phyloP scores from a whole-genome alignment of 2,329 filamentous ascomycete genomes.

The Paracoccidioides lutzii region DNA sequence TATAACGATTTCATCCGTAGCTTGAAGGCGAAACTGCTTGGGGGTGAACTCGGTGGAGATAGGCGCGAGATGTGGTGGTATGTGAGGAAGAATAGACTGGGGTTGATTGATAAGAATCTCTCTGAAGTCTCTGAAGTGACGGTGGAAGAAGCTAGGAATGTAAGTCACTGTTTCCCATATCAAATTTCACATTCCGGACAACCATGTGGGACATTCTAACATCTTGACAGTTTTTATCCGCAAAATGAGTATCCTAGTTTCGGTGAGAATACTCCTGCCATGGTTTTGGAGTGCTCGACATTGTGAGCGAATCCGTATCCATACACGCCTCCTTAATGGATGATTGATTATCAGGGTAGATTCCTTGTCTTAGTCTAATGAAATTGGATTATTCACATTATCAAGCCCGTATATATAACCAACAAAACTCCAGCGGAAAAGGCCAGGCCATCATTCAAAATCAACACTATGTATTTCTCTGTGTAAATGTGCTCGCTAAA shows the following conservation, averaged over 20 bases:
- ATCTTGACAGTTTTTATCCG: conserved; percentile 13
- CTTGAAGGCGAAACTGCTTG: conserved; percentile 60
- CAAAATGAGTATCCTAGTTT: conserved; percentile 8
- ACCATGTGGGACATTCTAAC: conserved; percentile 2
- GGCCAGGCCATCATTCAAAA: not conserved
- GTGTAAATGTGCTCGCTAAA: not conserved
- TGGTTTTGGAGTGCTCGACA: not conserved
- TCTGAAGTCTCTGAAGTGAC: conserved; percentile 53
- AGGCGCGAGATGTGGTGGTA: conserved; percentile 72
- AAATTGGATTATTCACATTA: not conserved
- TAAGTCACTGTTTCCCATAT: conserved; percentile 11
- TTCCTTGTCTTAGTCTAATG: not conserved
- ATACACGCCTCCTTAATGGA: not conserved
- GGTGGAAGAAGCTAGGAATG: conserved; percentile 56
- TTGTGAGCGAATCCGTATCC: not conserved
- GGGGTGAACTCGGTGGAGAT: conserved; percentile 60
- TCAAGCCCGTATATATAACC: not conserved
- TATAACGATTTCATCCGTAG: conserved; percentile 63
- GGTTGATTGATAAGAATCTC: conserved; percentile 55
- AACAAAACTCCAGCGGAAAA: not conserved
- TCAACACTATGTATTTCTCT: not conserved
- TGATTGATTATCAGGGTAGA: not conserved
- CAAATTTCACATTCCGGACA: not conserved
- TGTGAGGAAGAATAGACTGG: conserved; percentile 53
- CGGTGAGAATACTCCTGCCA: not conserved